A percentile compares a stretch with the other conserved stretches of the same genome.
phyloP scores from a whole-genome alignment of 768 basidiomycete species.

The Termitomyces eurrhizus region DNA sequence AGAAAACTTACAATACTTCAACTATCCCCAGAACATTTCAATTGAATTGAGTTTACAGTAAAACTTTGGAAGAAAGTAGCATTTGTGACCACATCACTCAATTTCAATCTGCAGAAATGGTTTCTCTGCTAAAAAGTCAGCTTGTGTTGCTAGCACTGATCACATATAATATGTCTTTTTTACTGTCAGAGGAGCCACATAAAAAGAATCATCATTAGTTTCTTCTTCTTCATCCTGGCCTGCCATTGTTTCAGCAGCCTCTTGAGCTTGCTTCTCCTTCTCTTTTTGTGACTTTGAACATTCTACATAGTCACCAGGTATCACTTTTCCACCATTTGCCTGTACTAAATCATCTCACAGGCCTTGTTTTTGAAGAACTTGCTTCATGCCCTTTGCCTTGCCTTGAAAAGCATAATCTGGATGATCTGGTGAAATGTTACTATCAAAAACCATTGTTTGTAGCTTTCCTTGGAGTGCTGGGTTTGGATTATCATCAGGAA shows the following conservation, averaged over 20 bases:
- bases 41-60: too few relatives aligned
- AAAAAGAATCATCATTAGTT: background rate
- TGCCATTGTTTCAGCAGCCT: background rate
- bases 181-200: background rate
- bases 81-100: too few relatives aligned
- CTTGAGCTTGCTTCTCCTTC: background rate
- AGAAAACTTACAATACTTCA: background rate
- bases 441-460: conserved; percentile 13
- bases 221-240: background rate
- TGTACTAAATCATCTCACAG: conserved; percentile 4
- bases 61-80: too few relatives aligned
- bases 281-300: background rate
- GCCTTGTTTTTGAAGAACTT: conserved; percentile 6
- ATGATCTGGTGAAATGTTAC: background rate
- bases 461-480: conserved; percentile 12
- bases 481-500: conserved; percentile 17
- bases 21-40: conserved; percentile 3
- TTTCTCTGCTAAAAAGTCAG: conserved; percentile 17
- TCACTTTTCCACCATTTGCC: background rate
- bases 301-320: background rate
- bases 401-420: conserved; percentile 9
- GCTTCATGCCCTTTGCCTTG: conserved; percentile 11
- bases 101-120: too few relatives aligned
- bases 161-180: background rate
- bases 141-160: background rate